phyloP scores from a whole-genome alignment of 257 asterid genomes.

The Solanum lignicaule region DNA sequence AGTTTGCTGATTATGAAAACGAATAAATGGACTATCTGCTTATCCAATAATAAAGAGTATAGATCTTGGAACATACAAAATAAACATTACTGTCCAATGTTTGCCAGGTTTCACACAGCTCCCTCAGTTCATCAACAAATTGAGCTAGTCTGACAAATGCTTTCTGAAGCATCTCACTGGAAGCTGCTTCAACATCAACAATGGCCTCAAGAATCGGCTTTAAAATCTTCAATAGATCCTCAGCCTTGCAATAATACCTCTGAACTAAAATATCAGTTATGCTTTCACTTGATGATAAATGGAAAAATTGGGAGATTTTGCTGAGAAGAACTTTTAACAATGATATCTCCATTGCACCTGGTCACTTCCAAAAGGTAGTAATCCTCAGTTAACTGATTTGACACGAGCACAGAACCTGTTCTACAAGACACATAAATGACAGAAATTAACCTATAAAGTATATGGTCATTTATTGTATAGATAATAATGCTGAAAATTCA shows the following conservation, averaged over 20 bases:
- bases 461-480: neutral
- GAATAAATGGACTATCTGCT: neutral
- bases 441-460: neutral
- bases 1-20: neutral
- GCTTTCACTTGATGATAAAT: conserved; percentile 14
- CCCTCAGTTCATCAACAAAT: conserved; percentile 19
- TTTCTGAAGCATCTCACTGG: conserved; percentile 20
- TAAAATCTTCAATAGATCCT: conserved; percentile 21
- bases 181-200: conserved; percentile 15
- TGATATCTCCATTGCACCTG: conserved; percentile 25
- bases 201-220: conserved; percentile 16
- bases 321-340: conserved; percentile 11
- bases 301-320: conserved; percentile 16
- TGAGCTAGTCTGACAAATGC: conserved; percentile 8
- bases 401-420: neutral
- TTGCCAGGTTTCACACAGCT: conserved; percentile 19
- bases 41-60: neutral
- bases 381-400: neutral
- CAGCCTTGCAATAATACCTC: conserved; percentile 14
- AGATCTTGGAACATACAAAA: conserved; percentile 15
- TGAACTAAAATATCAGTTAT: conserved; percentile 4
- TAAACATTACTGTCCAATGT: conserved; percentile 18
- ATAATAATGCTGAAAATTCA: neutral
- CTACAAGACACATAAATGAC: neutral
- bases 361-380: neutral